These are phyloP conservation scores for Fusarium sambucinum DNA, from an alignment of 2,329 filamentous ascomycete genomes.

Conservation along the genomic window DNA sequence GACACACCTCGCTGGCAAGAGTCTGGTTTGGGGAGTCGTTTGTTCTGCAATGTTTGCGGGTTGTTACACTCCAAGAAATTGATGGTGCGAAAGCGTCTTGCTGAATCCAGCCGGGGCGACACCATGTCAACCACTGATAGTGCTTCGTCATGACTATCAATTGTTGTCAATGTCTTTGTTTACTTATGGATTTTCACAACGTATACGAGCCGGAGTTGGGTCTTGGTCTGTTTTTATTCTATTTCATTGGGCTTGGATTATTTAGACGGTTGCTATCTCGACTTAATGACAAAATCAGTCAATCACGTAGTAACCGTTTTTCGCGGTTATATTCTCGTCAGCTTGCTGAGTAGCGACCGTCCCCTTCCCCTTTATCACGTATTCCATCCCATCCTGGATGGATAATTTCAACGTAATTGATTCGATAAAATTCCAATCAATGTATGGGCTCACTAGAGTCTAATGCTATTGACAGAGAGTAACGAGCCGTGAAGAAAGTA, in stretches of 20 bases:
- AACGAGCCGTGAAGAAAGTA: background rate
- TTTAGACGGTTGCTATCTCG: background rate
- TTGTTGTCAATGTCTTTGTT: background rate
- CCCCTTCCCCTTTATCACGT: no score
- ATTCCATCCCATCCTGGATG: no score
- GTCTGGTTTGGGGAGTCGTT: background rate
- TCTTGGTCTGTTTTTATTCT: background rate
- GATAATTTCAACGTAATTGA: no score
- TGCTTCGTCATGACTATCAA: background rate
- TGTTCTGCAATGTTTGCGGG: constrained; percentile 1
- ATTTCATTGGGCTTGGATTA: background rate
- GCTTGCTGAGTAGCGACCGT: background rate
- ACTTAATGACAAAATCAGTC: background rate
- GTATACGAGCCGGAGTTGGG: background rate
- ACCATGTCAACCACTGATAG: background rate
- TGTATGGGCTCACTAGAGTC: no score
- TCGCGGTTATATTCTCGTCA: background rate
- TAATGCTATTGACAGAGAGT: no score
- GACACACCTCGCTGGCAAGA: background rate
- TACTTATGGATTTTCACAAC: background rate
- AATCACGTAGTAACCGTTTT: background rate
- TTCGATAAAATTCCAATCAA: no score
- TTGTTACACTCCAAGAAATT: background rate
- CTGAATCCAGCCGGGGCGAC: background rate
- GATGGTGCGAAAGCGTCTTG: background rate